Evolutionary conservation across 208 protist genomes (phyloP), one percentile per base, ranked within the genome.

Genomic region (Blastocrithidia nonstop): DNA sequence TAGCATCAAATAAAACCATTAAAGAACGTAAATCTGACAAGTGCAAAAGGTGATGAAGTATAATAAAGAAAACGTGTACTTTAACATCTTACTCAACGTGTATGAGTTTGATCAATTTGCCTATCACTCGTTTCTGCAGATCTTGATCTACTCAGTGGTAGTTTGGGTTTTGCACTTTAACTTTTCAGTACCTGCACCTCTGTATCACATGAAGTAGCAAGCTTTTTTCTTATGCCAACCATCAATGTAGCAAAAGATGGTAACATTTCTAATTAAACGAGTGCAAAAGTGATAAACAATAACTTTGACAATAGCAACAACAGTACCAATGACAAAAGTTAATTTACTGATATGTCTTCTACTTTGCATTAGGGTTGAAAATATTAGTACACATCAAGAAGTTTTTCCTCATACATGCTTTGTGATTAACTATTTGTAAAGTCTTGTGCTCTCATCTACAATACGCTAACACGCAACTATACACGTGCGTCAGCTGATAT

Each of bases 51-150:
- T 9, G 9, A 35, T n/a, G 29, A 11, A 35, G 11, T 15, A n/a
- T 15, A 11, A n/a, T n/a, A 35, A 11, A 35, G 29, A 11, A 11
- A 11, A n/a, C 29, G 29, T n/a, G 29, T n/a, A n/a, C 29, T 35
- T 11, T n/a, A n/a, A 15, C 52, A 39, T 20, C 54, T 66, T n/a
- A 49, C 56, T 4, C 45, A 56, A 8, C 54, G 63, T 15, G 78
- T 81, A 25, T 88, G 70, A 61, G 48, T 76, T 26, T 80, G 73
- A 68, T 64, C 56, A 0, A 20, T 88, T 6, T 65, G 61, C 20
- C 32, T 89, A 7, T 50, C 67, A 0, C 49, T 57, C 15, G 16
- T 65, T 24, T 11, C 58, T 5, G 63, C 57, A 31, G 80, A 89
- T 50, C 16, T 85, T 27, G 80, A 89, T 33, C 45, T 79, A 17